These are phyloP conservation scores for Cercospora sp. DNA, from an alignment of 2,329 filamentous ascomycete species.

Conservation along the genomic window DNA sequence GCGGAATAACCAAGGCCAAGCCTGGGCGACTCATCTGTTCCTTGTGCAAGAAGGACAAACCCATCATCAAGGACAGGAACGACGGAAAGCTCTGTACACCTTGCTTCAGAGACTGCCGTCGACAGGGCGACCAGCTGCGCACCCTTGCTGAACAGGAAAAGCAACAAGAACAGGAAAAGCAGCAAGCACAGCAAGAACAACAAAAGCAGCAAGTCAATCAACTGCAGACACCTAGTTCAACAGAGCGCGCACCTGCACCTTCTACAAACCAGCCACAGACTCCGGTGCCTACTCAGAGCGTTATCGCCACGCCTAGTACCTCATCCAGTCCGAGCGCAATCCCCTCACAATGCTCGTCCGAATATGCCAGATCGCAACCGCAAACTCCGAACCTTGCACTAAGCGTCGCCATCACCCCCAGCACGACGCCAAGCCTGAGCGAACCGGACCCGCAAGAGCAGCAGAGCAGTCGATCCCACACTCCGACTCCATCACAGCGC, in stretches of 20 bases:
- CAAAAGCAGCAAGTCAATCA: neutral
- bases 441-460: neutral
- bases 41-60: conserved; percentile 15
- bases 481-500: neutral
- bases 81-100: conserved; percentile 18
- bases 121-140: neutral
- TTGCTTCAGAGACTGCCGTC: conserved; percentile 12
- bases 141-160: neutral
- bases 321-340: neutral
- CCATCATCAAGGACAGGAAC: conserved; percentile 6
- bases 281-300: neutral
- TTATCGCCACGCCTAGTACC: neutral
- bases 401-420: neutral
- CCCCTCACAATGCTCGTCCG: neutral
- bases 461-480: neutral
- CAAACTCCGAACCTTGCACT: neutral
- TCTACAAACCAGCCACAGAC: neutral
- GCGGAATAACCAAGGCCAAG: neutral
- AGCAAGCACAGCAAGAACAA: neutral
- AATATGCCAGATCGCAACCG: neutral
- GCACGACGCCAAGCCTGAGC: neutral
- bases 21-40: conserved; percentile 11
- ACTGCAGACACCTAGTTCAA: neutral
- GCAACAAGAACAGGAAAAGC: neutral
- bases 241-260: neutral